These are phyloP conservation scores for Candida pseudofarinosa DNA, from an alignment of 805 yeast species.

Conservation along the genomic window DNA sequence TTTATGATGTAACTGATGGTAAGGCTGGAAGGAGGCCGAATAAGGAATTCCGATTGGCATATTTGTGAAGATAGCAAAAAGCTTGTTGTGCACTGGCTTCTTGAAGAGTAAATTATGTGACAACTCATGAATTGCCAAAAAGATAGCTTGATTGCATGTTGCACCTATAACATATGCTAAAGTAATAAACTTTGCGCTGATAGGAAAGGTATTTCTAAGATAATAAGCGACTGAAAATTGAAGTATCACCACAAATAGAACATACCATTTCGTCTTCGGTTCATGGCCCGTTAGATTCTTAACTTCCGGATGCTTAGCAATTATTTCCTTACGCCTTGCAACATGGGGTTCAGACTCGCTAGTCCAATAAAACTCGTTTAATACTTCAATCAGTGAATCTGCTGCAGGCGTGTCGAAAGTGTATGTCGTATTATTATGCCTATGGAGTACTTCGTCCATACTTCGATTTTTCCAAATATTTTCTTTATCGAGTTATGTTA, in stretches of 20 bases:
- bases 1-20: slow-evolving; percentile 89
- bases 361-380: slow-evolving; percentile 80
- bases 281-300: slow-evolving; percentile 80
- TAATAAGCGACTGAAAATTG: slow-evolving; percentile 65
- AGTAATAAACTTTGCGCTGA: slow-evolving; percentile 50
- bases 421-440: slow-evolving; percentile 24
- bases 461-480: neutral
- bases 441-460: slow-evolving; percentile 19
- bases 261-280: slow-evolving; percentile 77
- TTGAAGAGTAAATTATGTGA: slow-evolving; percentile 82
- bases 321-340: slow-evolving; percentile 64
- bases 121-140: slow-evolving; percentile 84
- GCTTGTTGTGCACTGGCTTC: slow-evolving; percentile 69
- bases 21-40: slow-evolving; percentile 83
- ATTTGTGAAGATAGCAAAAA: slow-evolving; percentile 74
- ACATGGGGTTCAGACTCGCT: slow-evolving; percentile 78
- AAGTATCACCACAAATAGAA: slow-evolving; percentile 57
- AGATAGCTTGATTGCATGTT: slow-evolving; percentile 77
- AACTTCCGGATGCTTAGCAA: slow-evolving; percentile 75
- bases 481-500: no score
- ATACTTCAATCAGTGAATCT: slow-evolving; percentile 35
- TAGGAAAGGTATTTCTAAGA: slow-evolving; percentile 52
- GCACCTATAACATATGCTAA: slow-evolving; percentile 82
- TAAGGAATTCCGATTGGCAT: slow-evolving; percentile 89
- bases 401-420: slow-evolving; percentile 37